Percentiles rank a stretch among this genome's conserved stretches.
Conservation (phyloP, 345 rosid genomes). For the Eucalyptus urophylla region DNA sequence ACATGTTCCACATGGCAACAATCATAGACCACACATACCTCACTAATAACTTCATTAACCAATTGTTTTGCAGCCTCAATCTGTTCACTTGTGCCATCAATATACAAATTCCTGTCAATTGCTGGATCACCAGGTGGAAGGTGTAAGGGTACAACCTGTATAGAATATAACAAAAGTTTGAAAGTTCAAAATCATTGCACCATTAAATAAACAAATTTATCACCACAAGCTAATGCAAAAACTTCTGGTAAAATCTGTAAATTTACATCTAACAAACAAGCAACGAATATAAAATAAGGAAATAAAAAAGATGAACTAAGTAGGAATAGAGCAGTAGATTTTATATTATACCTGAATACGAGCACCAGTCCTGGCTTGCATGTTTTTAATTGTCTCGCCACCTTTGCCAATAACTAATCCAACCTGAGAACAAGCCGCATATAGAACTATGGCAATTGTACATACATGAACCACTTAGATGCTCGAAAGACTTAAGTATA, state of each 20-base stretch:
- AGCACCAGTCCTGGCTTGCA: conserved; percentile 92
- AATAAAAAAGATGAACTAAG: not conserved
- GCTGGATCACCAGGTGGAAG: conserved; percentile 91
- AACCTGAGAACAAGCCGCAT: conserved; percentile 46
- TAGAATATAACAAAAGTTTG: not conserved
- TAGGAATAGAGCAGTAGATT: not conserved
- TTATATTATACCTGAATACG: conserved; percentile 74
- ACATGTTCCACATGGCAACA: conserved; percentile 7
- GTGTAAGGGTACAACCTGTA: conserved; percentile 94
- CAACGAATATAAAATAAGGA: not conserved
- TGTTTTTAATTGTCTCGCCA: conserved; percentile 92
- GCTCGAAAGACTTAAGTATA: conserved; percentile 2
- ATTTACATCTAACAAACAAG: not conserved
- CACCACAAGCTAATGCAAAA: not conserved
- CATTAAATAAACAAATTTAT: not conserved
- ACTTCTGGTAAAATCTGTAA: not conserved
- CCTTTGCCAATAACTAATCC: conserved; percentile 99
- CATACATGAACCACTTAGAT: not conserved
- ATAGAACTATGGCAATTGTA: not conserved
- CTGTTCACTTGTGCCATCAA: conserved; percentile 91
- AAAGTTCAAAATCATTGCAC: not conserved
- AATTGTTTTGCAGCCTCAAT: conserved; percentile 81
- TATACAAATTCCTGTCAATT: conserved; percentile 64
- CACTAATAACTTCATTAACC: conserved; percentile 89
- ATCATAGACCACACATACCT: conserved; percentile 54